These are phyloP conservation scores for Leucogyrophana mollusca DNA, from an alignment of 768 basidiomycete species.

Conservation along the genomic window DNA sequence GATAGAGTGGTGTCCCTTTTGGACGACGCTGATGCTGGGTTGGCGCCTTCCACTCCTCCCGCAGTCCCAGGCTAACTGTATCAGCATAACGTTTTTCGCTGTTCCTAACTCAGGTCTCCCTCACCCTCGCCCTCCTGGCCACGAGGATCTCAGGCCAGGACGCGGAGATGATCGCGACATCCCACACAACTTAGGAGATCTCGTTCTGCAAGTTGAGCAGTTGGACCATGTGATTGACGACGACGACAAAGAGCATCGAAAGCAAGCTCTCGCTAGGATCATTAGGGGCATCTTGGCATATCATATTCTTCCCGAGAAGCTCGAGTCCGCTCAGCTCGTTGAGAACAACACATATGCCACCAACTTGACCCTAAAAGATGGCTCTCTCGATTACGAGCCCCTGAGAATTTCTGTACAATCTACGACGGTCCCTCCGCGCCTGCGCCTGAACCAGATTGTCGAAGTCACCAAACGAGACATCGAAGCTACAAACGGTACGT, in stretches of 20 bases:
- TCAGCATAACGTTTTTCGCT: slow-evolving; percentile 56
- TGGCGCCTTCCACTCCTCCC: slow-evolving; percentile 3
- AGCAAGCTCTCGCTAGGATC: slow-evolving; percentile 55
- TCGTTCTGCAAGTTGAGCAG: slow-evolving; percentile 25
- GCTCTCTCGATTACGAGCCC: slow-evolving; percentile 42
- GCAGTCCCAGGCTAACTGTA: neutral
- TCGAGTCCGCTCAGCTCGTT: slow-evolving; percentile 38
- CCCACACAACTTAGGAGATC: slow-evolving; percentile 8
- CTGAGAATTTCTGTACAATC: slow-evolving; percentile 42
- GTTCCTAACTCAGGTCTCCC: slow-evolving; percentile 45
- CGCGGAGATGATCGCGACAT: slow-evolving; percentile 4
- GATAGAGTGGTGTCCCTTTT: slow-evolving; percentile 37
- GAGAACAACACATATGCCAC: slow-evolving; percentile 56
- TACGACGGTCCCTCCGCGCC: slow-evolving; percentile 30
- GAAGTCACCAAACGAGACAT: slow-evolving; percentile 41
- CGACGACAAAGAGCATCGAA: slow-evolving; percentile 44
- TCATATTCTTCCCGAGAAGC: slow-evolving; percentile 48
- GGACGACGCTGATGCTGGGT: slow-evolving; percentile 39
- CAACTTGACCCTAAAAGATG: slow-evolving; percentile 39
- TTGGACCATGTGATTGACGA: slow-evolving; percentile 44
- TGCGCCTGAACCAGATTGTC: slow-evolving; percentile 49
- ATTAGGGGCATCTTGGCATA: slow-evolving; percentile 54
- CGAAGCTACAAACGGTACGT: slow-evolving; percentile 51
- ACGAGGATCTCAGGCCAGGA: slow-evolving; percentile 1
- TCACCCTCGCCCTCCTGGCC: slow-evolving; percentile 17